Evolutionary conservation across 139 green algal genomes (phyloP).

Genomic region (Dunaliella primolecta): DNA sequence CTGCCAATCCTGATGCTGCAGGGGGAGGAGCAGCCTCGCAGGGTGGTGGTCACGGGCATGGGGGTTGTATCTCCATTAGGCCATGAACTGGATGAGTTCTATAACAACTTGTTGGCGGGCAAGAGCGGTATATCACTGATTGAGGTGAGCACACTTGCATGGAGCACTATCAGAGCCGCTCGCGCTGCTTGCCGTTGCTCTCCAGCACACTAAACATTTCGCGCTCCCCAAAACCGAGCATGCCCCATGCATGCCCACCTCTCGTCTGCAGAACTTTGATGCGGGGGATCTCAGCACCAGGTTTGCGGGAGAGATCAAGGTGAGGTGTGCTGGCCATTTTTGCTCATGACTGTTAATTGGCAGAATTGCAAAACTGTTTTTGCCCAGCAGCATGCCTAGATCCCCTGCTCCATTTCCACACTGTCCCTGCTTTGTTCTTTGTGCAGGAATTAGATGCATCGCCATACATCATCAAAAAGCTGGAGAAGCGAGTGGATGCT

Average conservation of each 20-base stretch:
- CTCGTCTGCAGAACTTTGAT: slow-evolving; percentile 79
- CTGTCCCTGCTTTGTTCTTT: neutral
- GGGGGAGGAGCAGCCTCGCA: slow-evolving; percentile 32
- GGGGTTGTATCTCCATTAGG: slow-evolving; percentile 80
- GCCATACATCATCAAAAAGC: slow-evolving; percentile 87
- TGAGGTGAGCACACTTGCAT: too few relatives aligned
- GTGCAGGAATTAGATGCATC: slow-evolving; percentile 72
- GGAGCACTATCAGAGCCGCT: neutral
- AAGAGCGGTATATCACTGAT: slow-evolving; percentile 82
- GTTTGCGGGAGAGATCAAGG: slow-evolving; percentile 94
- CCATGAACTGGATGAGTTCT: slow-evolving; percentile 86
- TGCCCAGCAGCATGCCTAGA: neutral
- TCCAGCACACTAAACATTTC: too few relatives aligned
- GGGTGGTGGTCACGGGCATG: slow-evolving; percentile 92
- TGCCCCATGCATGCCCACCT: too few relatives aligned
- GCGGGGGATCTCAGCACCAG: slow-evolving; percentile 77
- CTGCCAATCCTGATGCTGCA: neutral
- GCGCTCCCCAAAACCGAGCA: too few relatives aligned
- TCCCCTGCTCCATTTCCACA: neutral
- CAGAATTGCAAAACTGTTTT: neutral
- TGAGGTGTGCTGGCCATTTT: neutral
- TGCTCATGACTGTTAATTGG: neutral
- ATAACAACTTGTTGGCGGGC: slow-evolving; percentile 86
- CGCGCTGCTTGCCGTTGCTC: neutral
- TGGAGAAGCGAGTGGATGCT: slow-evolving; percentile 89